Evolutionary conservation across 257 asterid genomes (phyloP).

Genomic region (Lavandula angustifolia): DNA sequence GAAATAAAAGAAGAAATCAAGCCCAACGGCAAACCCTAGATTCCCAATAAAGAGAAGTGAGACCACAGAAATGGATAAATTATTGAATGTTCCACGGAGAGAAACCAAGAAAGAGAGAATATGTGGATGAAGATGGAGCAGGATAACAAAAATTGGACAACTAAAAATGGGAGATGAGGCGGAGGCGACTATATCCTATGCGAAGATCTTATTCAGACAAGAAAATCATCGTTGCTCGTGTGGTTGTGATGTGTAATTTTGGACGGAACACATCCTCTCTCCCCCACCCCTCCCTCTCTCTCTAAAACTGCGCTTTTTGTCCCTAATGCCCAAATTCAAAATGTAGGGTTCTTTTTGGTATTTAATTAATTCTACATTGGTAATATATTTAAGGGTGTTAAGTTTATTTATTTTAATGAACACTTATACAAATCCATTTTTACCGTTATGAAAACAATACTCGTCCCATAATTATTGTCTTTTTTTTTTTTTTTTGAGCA

Average conservation of each 20-base stretch:
- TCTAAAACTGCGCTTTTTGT: neutral
- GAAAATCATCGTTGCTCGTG: conserved; percentile 31
- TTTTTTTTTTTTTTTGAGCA: too few relatives aligned
- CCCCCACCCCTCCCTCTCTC: conserved; percentile 2
- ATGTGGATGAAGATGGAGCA: conserved; percentile 19
- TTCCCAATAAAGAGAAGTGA: conserved; percentile 11
- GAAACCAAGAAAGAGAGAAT: neutral
- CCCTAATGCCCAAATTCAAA: conserved; percentile 14
- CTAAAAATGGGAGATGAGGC: conserved; percentile 31
- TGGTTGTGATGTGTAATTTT: conserved; percentile 18
- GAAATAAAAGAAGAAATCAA: too few relatives aligned
- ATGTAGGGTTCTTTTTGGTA: conserved; percentile 7
- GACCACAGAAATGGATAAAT: neutral
- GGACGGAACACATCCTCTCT: conserved; percentile 25
- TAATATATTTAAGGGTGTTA: too few relatives aligned
- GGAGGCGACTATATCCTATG: conserved; percentile 33
- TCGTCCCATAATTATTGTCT: too few relatives aligned
- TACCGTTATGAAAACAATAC: too few relatives aligned
- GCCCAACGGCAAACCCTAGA: conserved; percentile 36
- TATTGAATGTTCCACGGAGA: conserved; percentile 24
- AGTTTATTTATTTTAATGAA: too few relatives aligned
- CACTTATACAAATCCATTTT: too few relatives aligned
- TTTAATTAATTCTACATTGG: neutral
- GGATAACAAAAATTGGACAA: neutral
- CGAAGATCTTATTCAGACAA: conserved; percentile 1